Conservation (phyloP, 768 basidiomycete genomes). For the Suillus decipiens region DNA sequence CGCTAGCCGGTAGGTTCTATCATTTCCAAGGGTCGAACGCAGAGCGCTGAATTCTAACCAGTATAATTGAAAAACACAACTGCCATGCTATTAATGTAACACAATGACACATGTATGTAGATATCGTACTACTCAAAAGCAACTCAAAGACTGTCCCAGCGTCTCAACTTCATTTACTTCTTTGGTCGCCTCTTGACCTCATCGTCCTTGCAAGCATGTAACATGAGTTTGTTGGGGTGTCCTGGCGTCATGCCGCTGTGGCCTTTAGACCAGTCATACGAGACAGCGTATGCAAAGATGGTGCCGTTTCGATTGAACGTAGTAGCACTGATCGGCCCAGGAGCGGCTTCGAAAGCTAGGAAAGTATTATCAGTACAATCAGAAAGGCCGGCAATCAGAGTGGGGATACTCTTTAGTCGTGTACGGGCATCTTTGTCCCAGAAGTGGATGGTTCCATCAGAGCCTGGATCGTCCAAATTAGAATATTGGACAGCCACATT, state of each 20-base stretch:
- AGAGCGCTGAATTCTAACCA: background rate
- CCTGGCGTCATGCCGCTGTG: constrained; percentile 79
- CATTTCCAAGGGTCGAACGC: background rate
- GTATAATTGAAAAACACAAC: background rate
- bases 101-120: constrained; percentile 9
- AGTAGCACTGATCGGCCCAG: constrained; percentile 77
- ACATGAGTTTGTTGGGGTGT: constrained; percentile 75
- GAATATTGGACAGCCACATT: background rate
- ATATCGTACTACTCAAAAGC: constrained; percentile 8
- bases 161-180: constrained; percentile 23
- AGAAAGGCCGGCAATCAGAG: background rate
- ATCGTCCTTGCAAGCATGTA: constrained; percentile 85
- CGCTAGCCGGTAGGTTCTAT: background rate
- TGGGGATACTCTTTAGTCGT: constrained; percentile 77
- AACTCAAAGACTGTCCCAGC: background rate
- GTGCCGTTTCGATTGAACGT: constrained; percentile 86
- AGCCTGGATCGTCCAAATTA: constrained; percentile 42
- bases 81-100: constrained; percentile 13
- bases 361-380: constrained; percentile 7
- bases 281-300: constrained; percentile 90
- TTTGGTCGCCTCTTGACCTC: constrained; percentile 71
- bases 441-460: constrained; percentile 87
- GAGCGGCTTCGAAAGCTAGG: constrained; percentile 69
- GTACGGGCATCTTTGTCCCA: constrained; percentile 96
- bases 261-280: constrained; percentile 94